A percentile compares a stretch with the other conserved stretches of the same genome.
These are phyloP conservation scores for Excoecaria agallocha DNA, from an alignment of 345 rosid species.

Conservation along the genomic window DNA sequence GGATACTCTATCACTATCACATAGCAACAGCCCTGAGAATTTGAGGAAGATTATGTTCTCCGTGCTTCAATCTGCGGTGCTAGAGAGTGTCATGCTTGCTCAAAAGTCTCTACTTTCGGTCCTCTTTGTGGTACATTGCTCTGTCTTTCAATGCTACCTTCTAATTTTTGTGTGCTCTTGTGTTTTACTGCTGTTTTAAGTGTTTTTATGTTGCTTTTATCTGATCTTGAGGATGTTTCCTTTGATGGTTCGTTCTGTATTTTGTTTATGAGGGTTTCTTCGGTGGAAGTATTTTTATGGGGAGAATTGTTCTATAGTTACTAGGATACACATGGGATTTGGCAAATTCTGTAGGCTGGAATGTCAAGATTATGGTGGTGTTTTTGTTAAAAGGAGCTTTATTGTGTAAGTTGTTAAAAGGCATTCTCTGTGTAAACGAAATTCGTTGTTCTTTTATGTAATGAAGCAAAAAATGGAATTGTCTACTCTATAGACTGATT, in stretches of 20 bases:
- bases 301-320: not conserved
- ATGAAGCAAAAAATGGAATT: too few species aligned
- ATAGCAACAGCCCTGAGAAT: not conserved
- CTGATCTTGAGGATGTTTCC: not conserved
- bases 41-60: not conserved
- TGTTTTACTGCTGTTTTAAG: not conserved
- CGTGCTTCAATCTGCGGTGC: not conserved
- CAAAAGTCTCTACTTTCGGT: conserved; percentile 8
- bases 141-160: not conserved
- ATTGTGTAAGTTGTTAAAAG: not conserved
- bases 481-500: too few species aligned
- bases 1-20: not conserved
- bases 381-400: not conserved
- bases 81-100: conserved; percentile 8
- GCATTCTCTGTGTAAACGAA: not conserved
- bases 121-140: conserved; percentile 7
- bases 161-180: not conserved
- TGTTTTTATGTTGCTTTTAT: not conserved
- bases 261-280: not conserved
- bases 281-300: not conserved
- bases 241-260: not conserved
- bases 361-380: not conserved
- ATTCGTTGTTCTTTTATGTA: not conserved
- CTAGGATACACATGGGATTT: not conserved
- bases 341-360: not conserved